phyloP scores from a whole-genome alignment of 139 green algal species.

The Closterium sp. region DNA sequence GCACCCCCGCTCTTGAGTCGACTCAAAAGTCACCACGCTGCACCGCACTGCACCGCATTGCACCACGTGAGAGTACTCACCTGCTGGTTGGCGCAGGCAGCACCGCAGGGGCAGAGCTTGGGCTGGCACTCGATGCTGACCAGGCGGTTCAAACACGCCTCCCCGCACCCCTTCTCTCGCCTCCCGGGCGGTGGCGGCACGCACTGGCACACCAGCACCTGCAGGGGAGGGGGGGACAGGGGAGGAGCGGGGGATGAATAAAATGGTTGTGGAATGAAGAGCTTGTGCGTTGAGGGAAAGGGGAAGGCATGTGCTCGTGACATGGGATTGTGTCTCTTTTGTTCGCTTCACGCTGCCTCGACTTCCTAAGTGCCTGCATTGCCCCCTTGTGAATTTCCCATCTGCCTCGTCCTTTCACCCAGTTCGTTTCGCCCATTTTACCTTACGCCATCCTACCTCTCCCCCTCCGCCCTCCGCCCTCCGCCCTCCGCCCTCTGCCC shows the following conservation, averaged over 20 bases:
- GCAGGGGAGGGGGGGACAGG: neutral
- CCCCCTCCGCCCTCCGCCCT: no score
- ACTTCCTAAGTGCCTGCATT: neutral
- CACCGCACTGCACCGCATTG: neutral
- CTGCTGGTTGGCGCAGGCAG: slow-evolving; percentile 88
- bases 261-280: neutral
- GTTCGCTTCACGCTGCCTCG: neutral
- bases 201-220: slow-evolving; percentile 38
- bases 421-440: no score
- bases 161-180: slow-evolving; percentile 67
- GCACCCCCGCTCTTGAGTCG: slow-evolving; percentile 56
- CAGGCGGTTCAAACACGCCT: slow-evolving; percentile 92
- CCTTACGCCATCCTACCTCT: no score
- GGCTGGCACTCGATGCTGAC: slow-evolving; percentile 89
- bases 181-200: neutral
- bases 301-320: neutral
- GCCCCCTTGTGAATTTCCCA: neutral
- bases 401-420: neutral
- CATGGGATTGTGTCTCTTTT: neutral
- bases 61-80: neutral
- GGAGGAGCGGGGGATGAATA: no score
- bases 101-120: slow-evolving; percentile 85
- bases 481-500: no score
- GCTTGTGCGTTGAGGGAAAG: neutral
- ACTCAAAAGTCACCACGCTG: neutral